These are phyloP conservation scores for Myxozyma vanderwaltii DNA, from an alignment of 805 yeast species.

Conservation along the genomic window DNA sequence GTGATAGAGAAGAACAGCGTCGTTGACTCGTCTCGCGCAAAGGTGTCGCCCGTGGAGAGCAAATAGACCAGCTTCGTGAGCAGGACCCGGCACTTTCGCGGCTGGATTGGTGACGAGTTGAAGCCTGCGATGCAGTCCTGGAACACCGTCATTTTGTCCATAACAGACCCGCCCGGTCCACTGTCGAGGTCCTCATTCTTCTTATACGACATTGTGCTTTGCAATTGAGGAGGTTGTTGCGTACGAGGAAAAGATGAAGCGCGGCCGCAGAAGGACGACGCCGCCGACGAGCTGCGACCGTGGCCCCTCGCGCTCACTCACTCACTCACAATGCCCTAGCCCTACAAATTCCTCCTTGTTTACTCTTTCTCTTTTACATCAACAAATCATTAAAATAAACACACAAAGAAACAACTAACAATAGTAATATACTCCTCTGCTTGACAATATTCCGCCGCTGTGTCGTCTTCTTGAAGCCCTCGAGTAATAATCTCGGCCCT, in stretches of 20 bases:
- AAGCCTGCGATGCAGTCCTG: slow-evolving; percentile 93
- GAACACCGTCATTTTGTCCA: slow-evolving; percentile 96
- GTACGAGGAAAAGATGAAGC: neutral
- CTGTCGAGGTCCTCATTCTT: slow-evolving; percentile 76
- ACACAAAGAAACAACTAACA: neutral
- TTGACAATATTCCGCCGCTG: neutral
- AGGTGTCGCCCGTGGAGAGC: slow-evolving; percentile 80
- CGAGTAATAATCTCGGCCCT: slow-evolving; percentile 2
- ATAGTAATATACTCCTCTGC: neutral
- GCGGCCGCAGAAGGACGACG: neutral
- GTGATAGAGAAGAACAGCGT: slow-evolving; percentile 90
- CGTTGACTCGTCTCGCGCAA: slow-evolving; percentile 88
- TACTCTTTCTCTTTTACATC: too few relatives aligned
- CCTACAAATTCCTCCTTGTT: too few relatives aligned
- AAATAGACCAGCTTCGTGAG: slow-evolving; percentile 82
- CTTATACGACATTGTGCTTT: slow-evolving; percentile 92
- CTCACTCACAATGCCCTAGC: too few relatives aligned
- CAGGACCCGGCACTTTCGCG: slow-evolving; percentile 80
- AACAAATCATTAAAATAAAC: neutral
- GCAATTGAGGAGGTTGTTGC: neutral
- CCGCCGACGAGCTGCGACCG: neutral
- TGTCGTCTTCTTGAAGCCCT: slow-evolving; percentile 4
- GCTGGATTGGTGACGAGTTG: slow-evolving; percentile 86
- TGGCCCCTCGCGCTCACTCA: too few relatives aligned
- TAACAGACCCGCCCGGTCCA: slow-evolving; percentile 52